Base-by-base conservation (phyloP, 202 grass and related monocot species). In the Eragrostis tef region DNA sequence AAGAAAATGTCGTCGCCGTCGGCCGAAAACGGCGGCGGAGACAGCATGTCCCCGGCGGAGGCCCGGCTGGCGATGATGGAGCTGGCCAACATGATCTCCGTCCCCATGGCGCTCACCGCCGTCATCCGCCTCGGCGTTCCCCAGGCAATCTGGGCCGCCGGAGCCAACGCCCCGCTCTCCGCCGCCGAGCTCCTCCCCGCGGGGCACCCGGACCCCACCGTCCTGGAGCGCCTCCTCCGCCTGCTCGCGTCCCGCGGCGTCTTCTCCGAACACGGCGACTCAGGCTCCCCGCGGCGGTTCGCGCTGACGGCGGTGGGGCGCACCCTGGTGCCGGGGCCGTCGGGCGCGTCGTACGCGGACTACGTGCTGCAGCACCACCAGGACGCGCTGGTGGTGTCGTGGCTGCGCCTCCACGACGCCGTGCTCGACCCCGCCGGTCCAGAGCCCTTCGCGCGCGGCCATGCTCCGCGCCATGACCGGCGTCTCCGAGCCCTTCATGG, bases 351-450 rank as follows among this genome's bases (percentile, higher is more conserved):
- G 2, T 97, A 93, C 80, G 90, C 90, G 7, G 86, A 90, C 60
- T 93, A 97, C 77, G 90, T 97, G 15, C 73, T 98, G 21, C 94
- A 98, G 81, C 92, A 98, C 78, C 94, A 98, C 79, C 92, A 98
- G 88, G 92, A 98, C 26, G 94, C 92, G 57, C 82, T 98, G 71
- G 73, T 98, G 4, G 76, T 80, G 3, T 88, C 90, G 0, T 98
- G 94, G 94, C 90, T 84, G 12, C 84, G 34, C 1, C 90, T 98
- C 29, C 90, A 86, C 81, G 90, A 98, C 81, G 90, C 90, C 6
- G 82, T 98, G 20, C 86, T 94, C 4, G 90, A 98, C 54, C 92
- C 92, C 3, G 21, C 84, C 7, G 94, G 94, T 0, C 94, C 94
- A 0, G 92, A 98, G 73, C 62, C 92, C 36, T 98, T 98, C 77